Evolutionary conservation across 2,329 filamentous ascomycete species (phyloP), one percentile per base, ranked within the genome.

Genomic region (Hypoxylon sp.): DNA sequence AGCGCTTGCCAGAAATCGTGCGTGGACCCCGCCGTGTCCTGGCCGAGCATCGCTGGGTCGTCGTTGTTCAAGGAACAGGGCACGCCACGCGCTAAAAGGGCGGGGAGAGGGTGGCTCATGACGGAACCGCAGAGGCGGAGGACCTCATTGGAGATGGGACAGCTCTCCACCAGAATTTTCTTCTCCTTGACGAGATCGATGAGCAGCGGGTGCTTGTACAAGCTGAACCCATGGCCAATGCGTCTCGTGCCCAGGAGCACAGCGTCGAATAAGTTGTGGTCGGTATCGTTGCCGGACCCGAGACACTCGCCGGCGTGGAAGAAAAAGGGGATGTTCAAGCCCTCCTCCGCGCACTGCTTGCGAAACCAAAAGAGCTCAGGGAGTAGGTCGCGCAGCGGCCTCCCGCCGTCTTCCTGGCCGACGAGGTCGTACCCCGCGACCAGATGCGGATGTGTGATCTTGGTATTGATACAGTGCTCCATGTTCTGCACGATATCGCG

Each of bases 1-100:
- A 97, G 81, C 1, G 92, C 91, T 78, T 97, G 93, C 93, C 93
- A 97, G 78, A 97, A 97, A 79, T 97, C 93, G 78, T 97, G 92
- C 1, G 91, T 95, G 85, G 96, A 89, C 36, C 93, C 93, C 24
- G 89, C 91, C 5, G 85, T 87, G 61, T 92, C 92, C 73, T 97
- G 92, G 7, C 94, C 94, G 4, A 97, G 83, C 73, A 97, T 93
- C 0, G 91, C 92, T 1, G 93, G 94, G 75, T 97, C 93, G 75
- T 97, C 95, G 75, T 97, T 97, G 80, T 90, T 93, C 8, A 99
- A 85, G 9, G 90, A 88, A 73, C 93, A 95, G 4, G 92, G 78
- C 0, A 98, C 93, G 24, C 95, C 95, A 44, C 93, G 88, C 0
- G 95, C 90, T 3, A 98, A 83, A 0, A 98, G 84, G 0, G 93